Percentiles rank a stretch among this genome's conserved stretches.
phyloP scores from a whole-genome alignment of 306 rosid species.

The Acacia confusa region DNA sequence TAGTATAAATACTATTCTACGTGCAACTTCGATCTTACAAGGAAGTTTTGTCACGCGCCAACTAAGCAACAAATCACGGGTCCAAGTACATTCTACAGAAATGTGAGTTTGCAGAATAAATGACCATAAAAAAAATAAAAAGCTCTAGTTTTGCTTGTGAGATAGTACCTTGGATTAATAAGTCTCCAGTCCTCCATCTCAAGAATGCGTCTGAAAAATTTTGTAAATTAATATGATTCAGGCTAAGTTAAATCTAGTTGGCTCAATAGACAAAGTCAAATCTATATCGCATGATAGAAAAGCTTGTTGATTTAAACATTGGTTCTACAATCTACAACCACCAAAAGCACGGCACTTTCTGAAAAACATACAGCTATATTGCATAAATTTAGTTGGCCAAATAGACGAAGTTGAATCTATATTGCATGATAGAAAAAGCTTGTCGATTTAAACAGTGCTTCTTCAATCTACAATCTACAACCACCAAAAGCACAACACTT shows the following conservation, averaged over 20 bases:
- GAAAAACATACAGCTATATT: too few relatives aligned
- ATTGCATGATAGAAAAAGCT: background rate
- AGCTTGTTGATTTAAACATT: background rate
- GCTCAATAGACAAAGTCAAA: background rate
- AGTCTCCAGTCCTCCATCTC: slow-evolving; percentile 29
- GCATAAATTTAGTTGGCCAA: background rate
- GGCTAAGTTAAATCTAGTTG: background rate
- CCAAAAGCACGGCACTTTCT: background rate
- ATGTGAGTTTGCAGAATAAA: background rate
- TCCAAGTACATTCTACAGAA: slow-evolving; percentile 10
- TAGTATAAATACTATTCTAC: slow-evolving; percentile 17
- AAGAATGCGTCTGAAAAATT: slow-evolving; percentile 39
- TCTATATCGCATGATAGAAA: background rate
- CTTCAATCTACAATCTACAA: background rate
- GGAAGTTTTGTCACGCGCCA: slow-evolving; percentile 6
- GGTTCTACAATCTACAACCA: background rate
- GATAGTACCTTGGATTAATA: slow-evolving; percentile 35
- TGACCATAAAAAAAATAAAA: background rate
- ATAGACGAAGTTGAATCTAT: background rate
- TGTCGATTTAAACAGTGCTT: background rate
- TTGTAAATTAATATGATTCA: slow-evolving; percentile 21
- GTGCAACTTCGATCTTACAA: background rate
- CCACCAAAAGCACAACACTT: background rate
- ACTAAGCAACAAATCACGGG: background rate
- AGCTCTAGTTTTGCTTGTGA: slow-evolving; percentile 1